These are phyloP conservation scores for Hydnomerulius pinastri DNA, from an alignment of 768 basidiomycete species.

Conservation along the genomic window DNA sequence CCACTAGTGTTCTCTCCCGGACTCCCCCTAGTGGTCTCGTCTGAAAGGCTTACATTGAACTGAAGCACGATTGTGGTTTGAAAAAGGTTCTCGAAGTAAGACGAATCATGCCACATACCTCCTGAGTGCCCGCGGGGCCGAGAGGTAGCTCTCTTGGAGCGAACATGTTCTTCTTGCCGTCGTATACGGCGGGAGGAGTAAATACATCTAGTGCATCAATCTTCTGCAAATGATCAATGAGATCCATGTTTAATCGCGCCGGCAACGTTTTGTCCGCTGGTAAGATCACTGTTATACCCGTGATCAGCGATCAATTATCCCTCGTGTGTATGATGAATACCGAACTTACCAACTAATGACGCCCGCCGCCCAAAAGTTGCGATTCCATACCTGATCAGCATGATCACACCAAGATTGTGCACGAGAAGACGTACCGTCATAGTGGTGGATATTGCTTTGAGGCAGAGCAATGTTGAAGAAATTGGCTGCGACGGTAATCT, in stretches of 20 bases:
- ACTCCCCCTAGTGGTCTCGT: conserved; percentile 36
- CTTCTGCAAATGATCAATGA: conserved; percentile 65
- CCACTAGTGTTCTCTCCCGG: conserved; percentile 34
- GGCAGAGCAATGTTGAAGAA: conserved; percentile 67
- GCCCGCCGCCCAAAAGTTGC: neutral
- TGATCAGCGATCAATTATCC: conserved; percentile 13
- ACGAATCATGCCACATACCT: conserved; percentile 39
- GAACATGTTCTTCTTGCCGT: conserved; percentile 80
- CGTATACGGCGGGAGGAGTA: conserved; percentile 73
- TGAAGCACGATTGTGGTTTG: conserved; percentile 28
- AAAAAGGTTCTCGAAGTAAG: neutral
- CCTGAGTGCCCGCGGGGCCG: conserved; percentile 48
- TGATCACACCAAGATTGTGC: neutral
- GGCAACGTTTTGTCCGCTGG: conserved; percentile 73
- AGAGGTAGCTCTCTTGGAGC: conserved; percentile 63
- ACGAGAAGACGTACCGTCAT: conserved; percentile 60
- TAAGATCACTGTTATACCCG: conserved; percentile 49
- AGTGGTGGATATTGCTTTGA: conserved; percentile 67
- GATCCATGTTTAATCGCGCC: conserved; percentile 65
- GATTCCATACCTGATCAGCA: conserved; percentile 22
- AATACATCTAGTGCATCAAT: conserved; percentile 63
- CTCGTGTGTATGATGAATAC: neutral
- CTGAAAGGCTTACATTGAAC: conserved; percentile 62
- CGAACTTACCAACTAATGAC: conserved; percentile 22
- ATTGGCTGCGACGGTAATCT: conserved; percentile 50